Evolutionary conservation across 129 eudicot species (phyloP).

Genomic region (Saposhnikovia divaricata): DNA sequence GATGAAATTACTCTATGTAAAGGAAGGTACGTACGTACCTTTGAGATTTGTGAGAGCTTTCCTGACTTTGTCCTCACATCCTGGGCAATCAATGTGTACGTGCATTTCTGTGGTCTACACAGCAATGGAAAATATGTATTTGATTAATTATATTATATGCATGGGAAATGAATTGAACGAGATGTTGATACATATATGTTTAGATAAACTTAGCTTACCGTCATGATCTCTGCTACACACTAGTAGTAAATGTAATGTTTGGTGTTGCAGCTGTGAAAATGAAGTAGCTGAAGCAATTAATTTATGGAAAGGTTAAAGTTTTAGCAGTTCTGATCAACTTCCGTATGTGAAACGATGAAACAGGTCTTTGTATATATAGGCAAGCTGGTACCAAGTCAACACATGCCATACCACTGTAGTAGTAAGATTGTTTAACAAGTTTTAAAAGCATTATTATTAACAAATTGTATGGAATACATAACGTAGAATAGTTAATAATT

Average conservation of each 20-base stretch:
- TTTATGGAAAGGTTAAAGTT: not conserved
- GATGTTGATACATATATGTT: not conserved
- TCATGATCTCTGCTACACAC: not conserved
- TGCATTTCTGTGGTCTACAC: constrained; percentile 62
- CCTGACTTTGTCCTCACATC: constrained; percentile 60
- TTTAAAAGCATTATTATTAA: not conserved
- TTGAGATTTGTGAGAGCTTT: constrained; percentile 59
- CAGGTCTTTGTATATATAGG: not conserved
- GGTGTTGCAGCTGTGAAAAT: not conserved
- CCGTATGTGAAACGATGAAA: not conserved
- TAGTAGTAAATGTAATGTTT: not conserved
- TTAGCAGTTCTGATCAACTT: not conserved
- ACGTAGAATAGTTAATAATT: not conserved
- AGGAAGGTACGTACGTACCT: constrained; percentile 20
- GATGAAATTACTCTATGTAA: no score
- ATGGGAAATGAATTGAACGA: not conserved
- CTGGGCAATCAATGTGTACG: constrained; percentile 66
- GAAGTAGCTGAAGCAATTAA: not conserved
- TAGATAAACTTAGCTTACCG: not conserved
- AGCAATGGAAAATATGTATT: not conserved
- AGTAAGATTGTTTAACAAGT: not conserved
- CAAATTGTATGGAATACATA: not conserved
- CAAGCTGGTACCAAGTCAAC: not conserved
- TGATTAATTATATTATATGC: not conserved
- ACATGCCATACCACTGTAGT: not conserved